Base-by-base conservation (phyloP, 1,284 basidiomycete species). In the Malassezia slooffiae region DNA sequence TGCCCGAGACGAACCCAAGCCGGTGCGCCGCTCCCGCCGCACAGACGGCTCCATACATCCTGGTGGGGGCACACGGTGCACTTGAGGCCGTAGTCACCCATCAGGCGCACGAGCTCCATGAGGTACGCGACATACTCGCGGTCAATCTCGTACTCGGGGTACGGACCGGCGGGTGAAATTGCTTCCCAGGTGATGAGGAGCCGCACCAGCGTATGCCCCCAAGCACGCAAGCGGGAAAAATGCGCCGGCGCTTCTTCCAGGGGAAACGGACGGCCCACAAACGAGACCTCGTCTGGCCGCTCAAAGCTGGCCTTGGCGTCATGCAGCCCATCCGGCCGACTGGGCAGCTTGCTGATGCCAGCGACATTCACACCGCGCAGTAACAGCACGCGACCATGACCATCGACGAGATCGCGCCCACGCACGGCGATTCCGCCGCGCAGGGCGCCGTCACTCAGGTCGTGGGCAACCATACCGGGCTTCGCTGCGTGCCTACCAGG, bases 181-280 rank as follows among this genome's bases (percentile, higher is more conserved):
- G 89, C 85, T 66, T 97, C 91, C 93, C 91, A 97, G 1, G 90
- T 93, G 3, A 96, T 78, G 82, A 44, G 85, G 75, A 54, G 88
- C 1, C 72, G 58, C 27, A 74, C 52, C 21, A 71, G 60, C 7
- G 70, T 62, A 13, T 70, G 49, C 1, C 72, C 72, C 71, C 70
- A 73, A 1, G 60, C 50, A 2, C 46, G 38, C 0, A 74, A 46
- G 0, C 72, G 60, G 8, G 55, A 39, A 24, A 70, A 60, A 37
- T 71, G 70, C 17, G 51, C 27, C 0, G 48, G 54, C 6, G 66
- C 64, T 39, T 62, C 56, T 4, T 20, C 15, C 11, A 55, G 33
- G 9, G 54, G 28, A 17, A 40, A 42, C 8, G 54, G 45, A 4
- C 38, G 28, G 36, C 38, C 45, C 37, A 35, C 50, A 48, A 48